Evolutionary conservation across 768 basidiomycete genomes (phyloP).

Genomic region (Xanthoconium stramineum): DNA sequence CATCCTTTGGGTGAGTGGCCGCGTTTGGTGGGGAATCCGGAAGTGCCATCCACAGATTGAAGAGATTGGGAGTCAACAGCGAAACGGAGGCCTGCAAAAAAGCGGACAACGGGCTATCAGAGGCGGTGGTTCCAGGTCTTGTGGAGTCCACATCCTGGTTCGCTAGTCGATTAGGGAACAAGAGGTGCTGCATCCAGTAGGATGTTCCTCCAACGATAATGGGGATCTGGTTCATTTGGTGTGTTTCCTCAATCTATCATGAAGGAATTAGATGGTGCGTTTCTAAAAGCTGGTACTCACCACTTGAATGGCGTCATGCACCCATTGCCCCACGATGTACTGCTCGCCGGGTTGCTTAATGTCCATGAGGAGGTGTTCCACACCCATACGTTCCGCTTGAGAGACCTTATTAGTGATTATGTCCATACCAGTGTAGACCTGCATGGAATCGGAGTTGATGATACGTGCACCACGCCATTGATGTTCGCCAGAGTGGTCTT

Average conservation of each 20-base stretch:
- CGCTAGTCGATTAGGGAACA: conserved; percentile 78
- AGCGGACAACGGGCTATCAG: conserved; percentile 27
- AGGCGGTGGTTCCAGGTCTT: conserved; percentile 1
- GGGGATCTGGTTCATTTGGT: conserved; percentile 61
- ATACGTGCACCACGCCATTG: conserved; percentile 66
- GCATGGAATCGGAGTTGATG: conserved; percentile 98
- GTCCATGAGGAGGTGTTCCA: conserved; percentile 88
- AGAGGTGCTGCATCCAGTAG: conserved; percentile 95
- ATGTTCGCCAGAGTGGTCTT: conserved; percentile 16
- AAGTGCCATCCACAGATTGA: conserved; percentile 50
- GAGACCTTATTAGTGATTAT: conserved; percentile 94
- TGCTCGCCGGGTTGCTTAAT: conserved; percentile 86
- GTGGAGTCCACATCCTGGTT: conserved; percentile 19
- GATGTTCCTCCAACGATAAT: conserved; percentile 94
- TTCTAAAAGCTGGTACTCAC: conserved; percentile 44
- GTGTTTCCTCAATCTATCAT: conserved; percentile 70
- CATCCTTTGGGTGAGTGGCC: conserved; percentile 47
- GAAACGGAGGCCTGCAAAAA: conserved; percentile 41
- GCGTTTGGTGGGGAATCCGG: conserved; percentile 62
- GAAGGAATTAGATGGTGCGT: neutral
- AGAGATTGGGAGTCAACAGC: conserved; percentile 45
- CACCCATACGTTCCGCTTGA: conserved; percentile 65
- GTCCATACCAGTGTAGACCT: conserved; percentile 89
- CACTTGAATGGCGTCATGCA: conserved; percentile 70
- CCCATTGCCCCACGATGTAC: conserved; percentile 86